These are phyloP conservation scores for Emergomyces pasteurianus DNA, from an alignment of 2,329 filamentous ascomycete genomes.

Conservation along the genomic window DNA sequence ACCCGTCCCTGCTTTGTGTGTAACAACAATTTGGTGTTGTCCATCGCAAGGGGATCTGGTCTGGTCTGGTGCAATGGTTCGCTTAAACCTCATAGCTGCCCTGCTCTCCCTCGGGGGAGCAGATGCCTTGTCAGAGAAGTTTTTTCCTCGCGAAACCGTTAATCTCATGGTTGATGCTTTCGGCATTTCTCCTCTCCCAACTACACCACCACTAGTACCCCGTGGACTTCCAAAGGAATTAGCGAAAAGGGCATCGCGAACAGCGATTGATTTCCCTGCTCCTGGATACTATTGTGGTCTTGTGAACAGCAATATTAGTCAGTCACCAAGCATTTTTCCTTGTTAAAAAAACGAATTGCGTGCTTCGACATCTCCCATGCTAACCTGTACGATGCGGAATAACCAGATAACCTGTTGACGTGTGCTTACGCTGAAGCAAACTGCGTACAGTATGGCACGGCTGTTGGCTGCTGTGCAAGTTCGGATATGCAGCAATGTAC, in stretches of 20 bases:
- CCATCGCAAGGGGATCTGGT: not conserved
- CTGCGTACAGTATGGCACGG: slow-evolving; percentile 10
- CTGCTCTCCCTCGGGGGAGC: slow-evolving; percentile 10
- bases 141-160: slow-evolving; percentile 10
- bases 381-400: slow-evolving; percentile 3
- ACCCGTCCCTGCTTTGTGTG: not conserved
- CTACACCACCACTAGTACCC: slow-evolving; percentile 8
- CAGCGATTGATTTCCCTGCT: slow-evolving; percentile 8
- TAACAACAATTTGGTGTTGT: not conserved
- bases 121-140: slow-evolving; percentile 5
- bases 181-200: slow-evolving; percentile 11
- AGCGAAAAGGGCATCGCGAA: not conserved
- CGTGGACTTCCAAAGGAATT: slow-evolving; percentile 9
- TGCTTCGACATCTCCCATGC: slow-evolving; percentile 4
- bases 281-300: slow-evolving; percentile 12
- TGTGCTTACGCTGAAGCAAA: slow-evolving; percentile 11
- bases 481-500: slow-evolving; percentile 9
- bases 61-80: slow-evolving; percentile 4
- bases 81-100: slow-evolving; percentile 5
- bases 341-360: not conserved
- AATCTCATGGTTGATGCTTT: slow-evolving; percentile 7
- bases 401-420: slow-evolving; percentile 9
- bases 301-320: slow-evolving; percentile 11
- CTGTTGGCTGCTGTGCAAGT: slow-evolving; percentile 12
- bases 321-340: slow-evolving; percentile 1